Evolutionary conservation across 345 rosid species (phyloP).

Genomic region (Camelina sativa): DNA sequence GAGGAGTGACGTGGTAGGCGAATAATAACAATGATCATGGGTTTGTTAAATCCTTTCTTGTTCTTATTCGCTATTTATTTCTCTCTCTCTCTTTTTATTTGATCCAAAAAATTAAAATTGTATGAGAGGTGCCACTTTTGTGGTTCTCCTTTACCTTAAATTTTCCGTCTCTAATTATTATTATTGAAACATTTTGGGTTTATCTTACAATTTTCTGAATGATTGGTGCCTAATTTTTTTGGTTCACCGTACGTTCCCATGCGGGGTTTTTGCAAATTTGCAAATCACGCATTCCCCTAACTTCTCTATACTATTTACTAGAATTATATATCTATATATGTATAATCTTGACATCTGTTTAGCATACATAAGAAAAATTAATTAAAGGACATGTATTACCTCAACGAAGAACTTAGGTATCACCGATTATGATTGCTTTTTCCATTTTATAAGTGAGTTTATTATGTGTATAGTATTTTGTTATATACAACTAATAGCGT

Average conservation of each 20-base stretch:
- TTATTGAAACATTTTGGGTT: not conserved
- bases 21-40: constrained; percentile 44
- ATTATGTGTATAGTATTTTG: not conserved
- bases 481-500: not conserved
- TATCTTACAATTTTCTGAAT: not conserved
- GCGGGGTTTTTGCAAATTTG: not conserved
- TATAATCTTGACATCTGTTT: not conserved
- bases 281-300: constrained; percentile 1
- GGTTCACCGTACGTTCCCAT: constrained; percentile 31
- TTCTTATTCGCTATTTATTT: constrained; percentile 30
- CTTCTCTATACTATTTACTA: not conserved
- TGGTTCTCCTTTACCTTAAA: constrained; percentile 38
- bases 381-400: not conserved
- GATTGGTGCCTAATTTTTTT: constrained; percentile 24
- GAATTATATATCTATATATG: not conserved
- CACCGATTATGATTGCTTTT: not conserved
- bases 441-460: no score
- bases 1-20: constrained; percentile 40
- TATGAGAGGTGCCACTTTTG: constrained; percentile 46
- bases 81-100: constrained; percentile 5
- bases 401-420: no score
- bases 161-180: constrained; percentile 14
- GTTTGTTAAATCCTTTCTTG: constrained; percentile 44
- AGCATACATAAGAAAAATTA: not conserved
- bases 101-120: constrained; percentile 2